Percentiles rank a stretch among this genome's conserved stretches.
Evolutionary conservation across 306 rosid genomes (phyloP).

Genomic region (Fragaria iinumae): DNA sequence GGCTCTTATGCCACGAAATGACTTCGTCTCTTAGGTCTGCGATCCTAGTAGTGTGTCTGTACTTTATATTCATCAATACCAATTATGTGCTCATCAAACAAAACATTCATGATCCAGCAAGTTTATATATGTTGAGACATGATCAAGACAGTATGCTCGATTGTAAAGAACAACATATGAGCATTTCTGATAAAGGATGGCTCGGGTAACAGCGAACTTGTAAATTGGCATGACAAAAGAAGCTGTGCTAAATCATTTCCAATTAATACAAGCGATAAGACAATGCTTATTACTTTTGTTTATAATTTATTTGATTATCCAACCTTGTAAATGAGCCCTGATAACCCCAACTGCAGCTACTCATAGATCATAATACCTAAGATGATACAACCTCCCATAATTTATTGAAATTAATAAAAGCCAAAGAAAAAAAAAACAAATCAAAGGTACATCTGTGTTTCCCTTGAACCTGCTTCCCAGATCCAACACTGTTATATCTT

Average conservation of each 20-base stretch:
- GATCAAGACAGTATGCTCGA: not conserved
- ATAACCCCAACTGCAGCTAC: slow-evolving; percentile 16
- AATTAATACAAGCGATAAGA: slow-evolving; percentile 7
- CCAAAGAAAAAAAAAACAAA: slow-evolving; percentile 6
- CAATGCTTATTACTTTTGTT: not conserved
- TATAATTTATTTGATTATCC: not conserved
- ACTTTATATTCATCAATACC: not conserved
- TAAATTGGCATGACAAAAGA: not conserved
- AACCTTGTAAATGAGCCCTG: not conserved
- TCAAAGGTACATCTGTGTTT: slow-evolving; percentile 4
- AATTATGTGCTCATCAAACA: not conserved
- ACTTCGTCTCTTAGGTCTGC: no score
- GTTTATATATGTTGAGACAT: no score
- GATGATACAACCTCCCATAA: slow-evolving; percentile 19
- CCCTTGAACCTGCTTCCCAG: slow-evolving; percentile 36
- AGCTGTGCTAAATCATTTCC: not conserved
- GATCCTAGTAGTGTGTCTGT: no score
- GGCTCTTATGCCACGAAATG: no score
- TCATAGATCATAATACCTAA: slow-evolving; percentile 6
- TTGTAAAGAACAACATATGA: not conserved
- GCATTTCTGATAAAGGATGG: not conserved
- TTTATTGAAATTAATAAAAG: slow-evolving; percentile 9
- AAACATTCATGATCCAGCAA: not conserved
- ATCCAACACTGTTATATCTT: slow-evolving; percentile 27
- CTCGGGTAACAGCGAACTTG: not conserved